phyloP scores from a whole-genome alignment of 1,284 basidiomycete genomes.

The Ceratobasidium sp. region DNA sequence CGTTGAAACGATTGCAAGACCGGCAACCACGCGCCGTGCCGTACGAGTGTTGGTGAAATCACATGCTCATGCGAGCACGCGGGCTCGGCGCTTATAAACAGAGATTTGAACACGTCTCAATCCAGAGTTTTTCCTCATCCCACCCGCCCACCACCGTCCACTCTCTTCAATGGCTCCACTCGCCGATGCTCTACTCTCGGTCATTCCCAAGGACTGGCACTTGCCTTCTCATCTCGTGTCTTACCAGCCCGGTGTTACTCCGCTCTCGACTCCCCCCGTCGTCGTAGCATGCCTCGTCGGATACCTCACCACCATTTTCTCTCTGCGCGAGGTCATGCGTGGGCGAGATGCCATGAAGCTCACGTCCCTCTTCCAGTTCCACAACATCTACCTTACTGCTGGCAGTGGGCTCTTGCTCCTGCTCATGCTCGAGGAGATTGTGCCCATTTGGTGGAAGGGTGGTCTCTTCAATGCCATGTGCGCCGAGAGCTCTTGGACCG shows the following conservation, averaged over 20 bases:
- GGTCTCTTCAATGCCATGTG: constrained; percentile 63
- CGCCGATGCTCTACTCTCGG: constrained; percentile 73
- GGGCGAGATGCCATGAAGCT: constrained; percentile 76
- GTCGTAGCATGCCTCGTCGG: constrained; percentile 73
- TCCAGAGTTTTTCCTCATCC: constrained; percentile 20
- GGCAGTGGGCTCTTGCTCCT: constrained; percentile 59
- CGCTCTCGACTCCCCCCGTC: constrained; percentile 77
- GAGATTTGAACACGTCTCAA: constrained; percentile 31
- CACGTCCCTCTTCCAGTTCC: constrained; percentile 84
- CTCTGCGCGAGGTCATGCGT: constrained; percentile 85
- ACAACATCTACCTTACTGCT: constrained; percentile 61
- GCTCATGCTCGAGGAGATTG: constrained; percentile 62
- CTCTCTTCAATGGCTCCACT: constrained; percentile 49
- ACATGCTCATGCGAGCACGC: constrained; percentile 29
- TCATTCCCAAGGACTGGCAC: constrained; percentile 48
- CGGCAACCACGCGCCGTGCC: not conserved
- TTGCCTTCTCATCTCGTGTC: constrained; percentile 68
- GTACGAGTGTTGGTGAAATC: too few species aligned
- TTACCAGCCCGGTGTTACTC: constrained; percentile 77
- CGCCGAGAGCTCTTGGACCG: constrained; percentile 58
- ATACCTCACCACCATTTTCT: constrained; percentile 91
- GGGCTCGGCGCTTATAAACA: constrained; percentile 29
- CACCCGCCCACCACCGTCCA: constrained; percentile 28
- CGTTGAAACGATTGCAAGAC: constrained; percentile 9
- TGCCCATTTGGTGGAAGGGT: constrained; percentile 55